Evolutionary conservation across 2,329 filamentous ascomycete genomes (phyloP), one percentile per base, ranked within the genome.

Genomic region (Coccinonectria pachysandricola): DNA sequence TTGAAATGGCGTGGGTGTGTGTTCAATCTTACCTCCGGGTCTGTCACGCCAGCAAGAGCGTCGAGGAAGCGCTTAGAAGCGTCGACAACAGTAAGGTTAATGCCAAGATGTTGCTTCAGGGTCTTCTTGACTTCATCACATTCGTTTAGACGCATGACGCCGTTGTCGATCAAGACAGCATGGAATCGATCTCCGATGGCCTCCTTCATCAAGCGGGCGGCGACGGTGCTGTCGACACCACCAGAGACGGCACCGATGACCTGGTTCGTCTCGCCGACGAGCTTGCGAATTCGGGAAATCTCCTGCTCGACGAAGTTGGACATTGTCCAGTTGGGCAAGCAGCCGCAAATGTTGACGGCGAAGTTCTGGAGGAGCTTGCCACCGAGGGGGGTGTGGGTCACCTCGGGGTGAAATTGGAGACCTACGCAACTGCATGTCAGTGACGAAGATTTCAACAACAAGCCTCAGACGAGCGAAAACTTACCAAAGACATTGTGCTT

Each of bases 381-480:
- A 18, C 87, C 86, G 30, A 69, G 64, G 7, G 71, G 66, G 0
- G 80, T 86, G 48, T 84, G 75, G 9, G 71, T 77, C 3, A 94
- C 70, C 53, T 95, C 87, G 1, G 87, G 86, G 54, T 94, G 87
- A 54, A 94, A 88, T 50, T 95, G 87, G 23, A 94, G 71, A 28
- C 80, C 59, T 54, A 19, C 10, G 23, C 15, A 19, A 6, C n/a
- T 24, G 12, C 12, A 6, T 17, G 25, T 34, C 11, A 25, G 17
- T 13, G 11, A 28, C 19, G 17, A n/a, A n/a, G n/a, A n/a, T n/a
- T n/a, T n/a, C n/a, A n/a, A n/a, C n/a, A n/a, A n/a, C n/a, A n/a
- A n/a, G n/a, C n/a, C n/a, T n/a, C n/a, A n/a, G n/a, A n/a, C n/a
- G 13, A 15, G 9, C 9, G 27, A 16, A 19, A 4, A 37, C 45